Evolutionary conservation across 345 rosid species (phyloP), one percentile per base, ranked within the genome.

Genomic region (Citrus maxima): DNA sequence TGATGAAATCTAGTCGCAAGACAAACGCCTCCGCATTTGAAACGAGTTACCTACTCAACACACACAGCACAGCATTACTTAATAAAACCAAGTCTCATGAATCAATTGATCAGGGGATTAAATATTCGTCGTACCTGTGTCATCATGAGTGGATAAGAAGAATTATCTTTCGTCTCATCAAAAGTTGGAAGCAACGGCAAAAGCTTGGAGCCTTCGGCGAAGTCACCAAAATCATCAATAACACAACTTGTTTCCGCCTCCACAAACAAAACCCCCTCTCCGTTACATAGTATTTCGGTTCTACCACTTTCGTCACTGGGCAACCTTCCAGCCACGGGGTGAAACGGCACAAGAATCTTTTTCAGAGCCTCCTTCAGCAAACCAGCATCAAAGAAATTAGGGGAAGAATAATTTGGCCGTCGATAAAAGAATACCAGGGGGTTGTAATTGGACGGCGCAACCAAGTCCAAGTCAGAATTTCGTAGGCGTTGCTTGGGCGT

Each of bases 321-420:
- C 9, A 85, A 35, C 16, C 88, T 70, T 3, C 90, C 88, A 1
- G 90, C 88, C 19, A 79, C 35, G 1, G 87, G 88, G 46, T 13
- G 80, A n/a, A 84, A 86, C 1, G 83, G 74, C 34, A 84, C 87
- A 0, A 88, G 83, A 74, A 74, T 80, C 12, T 76, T 62, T 62
- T 84, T 73, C 5, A 88, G 59, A 74, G 86, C 75, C 5, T 85
- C 76, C 68, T 78, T 82, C 6, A 87, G 81, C 51, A 77, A 71
- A 3, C 46, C 16, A 2, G 66, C 10, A 8, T 82, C 78, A 18
- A 83, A 82, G 38, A 76, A 83, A 24, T 58, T 2, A 10, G 49
- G 42, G 1, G 73, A 38, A 18, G 73, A 62, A 18, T 74, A 72
- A 10, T 69, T 70, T 22, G 78, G 73, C 62, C 63, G 55, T 49